Evolutionary conservation across 2,329 filamentous ascomycete species (phyloP).

Genomic region (Beauveria sp.): DNA sequence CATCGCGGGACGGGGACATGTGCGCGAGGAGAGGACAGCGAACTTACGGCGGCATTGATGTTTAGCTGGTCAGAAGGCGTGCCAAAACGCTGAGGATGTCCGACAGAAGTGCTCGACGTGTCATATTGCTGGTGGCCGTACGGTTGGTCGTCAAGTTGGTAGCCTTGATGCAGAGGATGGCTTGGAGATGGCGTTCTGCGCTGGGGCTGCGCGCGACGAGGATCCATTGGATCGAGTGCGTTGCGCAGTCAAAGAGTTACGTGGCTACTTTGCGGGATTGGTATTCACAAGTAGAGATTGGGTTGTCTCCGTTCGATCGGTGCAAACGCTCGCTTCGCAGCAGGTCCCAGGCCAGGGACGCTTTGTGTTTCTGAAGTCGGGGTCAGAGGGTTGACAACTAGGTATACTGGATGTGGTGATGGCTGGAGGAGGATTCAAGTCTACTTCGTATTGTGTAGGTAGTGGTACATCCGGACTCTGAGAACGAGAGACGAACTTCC

Average conservation of each 20-base stretch:
- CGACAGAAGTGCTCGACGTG: conserved; percentile 16
- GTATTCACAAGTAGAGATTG: too few relatives aligned
- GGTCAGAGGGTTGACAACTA: not conserved
- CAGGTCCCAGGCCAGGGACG: not conserved
- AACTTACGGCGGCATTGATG: conserved; percentile 76
- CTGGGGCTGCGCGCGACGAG: conserved; percentile 30
- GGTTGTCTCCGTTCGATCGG: too few relatives aligned
- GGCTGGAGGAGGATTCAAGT: not conserved
- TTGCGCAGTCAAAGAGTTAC: not conserved
- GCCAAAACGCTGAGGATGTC: conserved; percentile 29
- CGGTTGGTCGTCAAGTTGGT: conserved; percentile 74
- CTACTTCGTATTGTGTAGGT: too few relatives aligned
- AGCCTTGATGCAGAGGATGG: conserved; percentile 64
- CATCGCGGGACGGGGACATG: not conserved
- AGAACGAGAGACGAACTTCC: not conserved
- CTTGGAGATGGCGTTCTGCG: conserved; percentile 67
- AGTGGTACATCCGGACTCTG: too few relatives aligned
- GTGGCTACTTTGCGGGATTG: not conserved
- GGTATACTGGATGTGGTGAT: not conserved
- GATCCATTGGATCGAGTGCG: conserved; percentile 6
- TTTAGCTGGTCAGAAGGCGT: conserved; percentile 70
- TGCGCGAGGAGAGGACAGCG: not conserved
- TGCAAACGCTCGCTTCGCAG: not conserved
- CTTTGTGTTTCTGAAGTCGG: not conserved
- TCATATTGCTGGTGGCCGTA: conserved; percentile 42